A percentile compares a stretch with the other conserved stretches of the same genome.
Evolutionary conservation across 768 basidiomycete genomes (phyloP).

Genomic region (Amanita thiersii): DNA sequence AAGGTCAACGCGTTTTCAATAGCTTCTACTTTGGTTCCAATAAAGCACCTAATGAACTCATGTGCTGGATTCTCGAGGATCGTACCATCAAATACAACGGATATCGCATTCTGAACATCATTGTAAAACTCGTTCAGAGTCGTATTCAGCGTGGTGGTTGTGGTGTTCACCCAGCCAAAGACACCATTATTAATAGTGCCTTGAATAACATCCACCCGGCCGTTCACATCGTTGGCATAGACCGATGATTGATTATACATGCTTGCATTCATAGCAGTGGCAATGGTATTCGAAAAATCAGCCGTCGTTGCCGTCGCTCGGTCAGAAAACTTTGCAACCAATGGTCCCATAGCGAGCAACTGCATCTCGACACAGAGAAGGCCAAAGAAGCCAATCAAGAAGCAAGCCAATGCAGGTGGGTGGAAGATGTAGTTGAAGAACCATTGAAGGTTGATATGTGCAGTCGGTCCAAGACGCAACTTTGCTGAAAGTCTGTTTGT

Average conservation of each 20-base stretch:
- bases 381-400: slow-evolving; percentile 90
- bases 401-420: slow-evolving; percentile 81
- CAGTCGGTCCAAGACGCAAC: slow-evolving; percentile 48
- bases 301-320: slow-evolving; percentile 52
- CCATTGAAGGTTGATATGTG: slow-evolving; percentile 74
- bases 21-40: slow-evolving; percentile 86
- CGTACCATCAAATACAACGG: slow-evolving; percentile 74
- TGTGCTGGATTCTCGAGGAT: slow-evolving; percentile 75
- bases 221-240: slow-evolving; percentile 77
- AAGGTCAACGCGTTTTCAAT: slow-evolving; percentile 87
- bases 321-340: slow-evolving; percentile 60
- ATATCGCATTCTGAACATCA: slow-evolving; percentile 76
- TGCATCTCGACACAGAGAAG: slow-evolving; percentile 83
- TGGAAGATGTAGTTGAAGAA: slow-evolving; percentile 90
- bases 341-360: slow-evolving; percentile 66
- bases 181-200: slow-evolving; percentile 75
- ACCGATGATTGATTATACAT: slow-evolving; percentile 74
- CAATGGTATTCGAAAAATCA: slow-evolving; percentile 66
- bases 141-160: slow-evolving; percentile 79
- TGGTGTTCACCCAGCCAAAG: slow-evolving; percentile 93
- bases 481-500: slow-evolving; percentile 42
- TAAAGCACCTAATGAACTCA: slow-evolving; percentile 82
- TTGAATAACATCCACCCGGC: slow-evolving; percentile 62
- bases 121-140: slow-evolving; percentile 84
- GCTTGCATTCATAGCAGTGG: slow-evolving; percentile 67